Percentiles rank a stretch among this genome's conserved stretches.
Evolutionary conservation across 192 early-diverging fungal species (phyloP).

Genomic region (Podila epicladia): DNA sequence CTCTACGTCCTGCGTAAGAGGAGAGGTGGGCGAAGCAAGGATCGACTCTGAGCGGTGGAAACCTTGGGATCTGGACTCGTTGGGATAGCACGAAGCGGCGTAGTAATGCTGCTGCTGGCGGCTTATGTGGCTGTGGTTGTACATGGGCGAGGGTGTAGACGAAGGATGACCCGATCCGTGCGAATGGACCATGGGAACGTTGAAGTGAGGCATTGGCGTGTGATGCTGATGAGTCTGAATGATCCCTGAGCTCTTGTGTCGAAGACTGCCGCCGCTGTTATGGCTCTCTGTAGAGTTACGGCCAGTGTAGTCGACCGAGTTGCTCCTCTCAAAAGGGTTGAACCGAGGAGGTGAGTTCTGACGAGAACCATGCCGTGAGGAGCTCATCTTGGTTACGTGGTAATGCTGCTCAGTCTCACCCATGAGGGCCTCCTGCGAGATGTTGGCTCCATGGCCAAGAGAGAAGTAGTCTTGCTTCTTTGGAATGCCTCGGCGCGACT

Average conservation of each 20-base stretch:
- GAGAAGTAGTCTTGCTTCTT: constrained; percentile 27
- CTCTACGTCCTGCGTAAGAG: constrained; percentile 48
- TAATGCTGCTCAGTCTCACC: constrained; percentile 18
- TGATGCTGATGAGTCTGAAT: constrained; percentile 48
- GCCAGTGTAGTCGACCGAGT: constrained; percentile 18
- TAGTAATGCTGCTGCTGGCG: constrained; percentile 13
- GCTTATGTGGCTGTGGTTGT: neutral
- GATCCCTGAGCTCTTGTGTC: constrained; percentile 36
- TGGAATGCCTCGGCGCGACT: constrained; percentile 61
- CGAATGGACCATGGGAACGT: constrained; percentile 12
- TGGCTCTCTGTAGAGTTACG: constrained; percentile 17
- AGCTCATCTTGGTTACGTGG: constrained; percentile 22
- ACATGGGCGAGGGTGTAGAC: constrained; percentile 7
- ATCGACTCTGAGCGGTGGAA: constrained; percentile 3
- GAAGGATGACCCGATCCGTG: neutral
- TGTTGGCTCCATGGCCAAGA: constrained; percentile 22
- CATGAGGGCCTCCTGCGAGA: constrained; percentile 25
- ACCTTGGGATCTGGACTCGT: constrained; percentile 9
- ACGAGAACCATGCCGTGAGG: constrained; percentile 32
- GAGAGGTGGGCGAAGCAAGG: constrained; percentile 41
- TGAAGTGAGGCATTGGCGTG: constrained; percentile 46
- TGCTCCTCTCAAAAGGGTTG: constrained; percentile 36
- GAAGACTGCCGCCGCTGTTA: constrained; percentile 7
- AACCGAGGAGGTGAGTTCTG: constrained; percentile 45
- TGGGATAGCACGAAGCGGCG: constrained; percentile 1